Base-by-base conservation (phyloP, 306 rosid genomes). In the Cicer chorassanicum region DNA sequence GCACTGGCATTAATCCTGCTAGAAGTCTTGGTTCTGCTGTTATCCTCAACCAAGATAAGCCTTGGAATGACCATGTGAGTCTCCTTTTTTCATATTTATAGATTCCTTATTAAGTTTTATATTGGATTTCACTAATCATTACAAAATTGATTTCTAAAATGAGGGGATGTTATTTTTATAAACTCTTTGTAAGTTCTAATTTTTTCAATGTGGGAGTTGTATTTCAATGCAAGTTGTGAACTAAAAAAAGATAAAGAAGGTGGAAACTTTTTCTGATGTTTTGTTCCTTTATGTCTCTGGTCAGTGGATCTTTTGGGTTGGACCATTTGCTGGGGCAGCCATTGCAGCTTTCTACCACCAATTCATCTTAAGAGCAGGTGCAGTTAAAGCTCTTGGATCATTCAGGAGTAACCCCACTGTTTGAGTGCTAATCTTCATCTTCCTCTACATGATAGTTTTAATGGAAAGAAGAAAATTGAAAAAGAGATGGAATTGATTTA, bases 271-370 rank as follows among this genome's bases (percentile, higher is more conserved):
- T 15, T 65, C 82, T 82, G 13, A 84, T 73, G 3, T 38, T 19
- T 40, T 62, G 56, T 12, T 75, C 39, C 4, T 0, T 73, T 78
- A 24, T 24, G 8, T 85, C 40, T 79, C 6, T 77, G 81, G 12
- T 15, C 85, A 94, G 98, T 94, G 98, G 98, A 77, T 94, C 54
- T 94, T 94, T 64, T 94, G 97, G 97, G 97, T 86, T 7, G 98
- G 98, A 81, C 98, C 98, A 50, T 87, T 94, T 43, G 43, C 81
- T 36, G 98, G 98, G 19, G 98, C 97, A 61, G 97, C 96, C 46
- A 84, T 92, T 62, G 97, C 98, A 73, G 95, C 98, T 1, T 91
- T 94, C 89, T 94, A 94, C 90, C 88, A 94, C 82, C 97, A 94
- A 50, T 90, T 90, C 82, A 94, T 94, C 82, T 84, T 94, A 78